A percentile compares a stretch with the other conserved stretches of the same genome.
Conservation (phyloP, 2,329 filamentous ascomycete species). For the Hortaea werneckii region DNA sequence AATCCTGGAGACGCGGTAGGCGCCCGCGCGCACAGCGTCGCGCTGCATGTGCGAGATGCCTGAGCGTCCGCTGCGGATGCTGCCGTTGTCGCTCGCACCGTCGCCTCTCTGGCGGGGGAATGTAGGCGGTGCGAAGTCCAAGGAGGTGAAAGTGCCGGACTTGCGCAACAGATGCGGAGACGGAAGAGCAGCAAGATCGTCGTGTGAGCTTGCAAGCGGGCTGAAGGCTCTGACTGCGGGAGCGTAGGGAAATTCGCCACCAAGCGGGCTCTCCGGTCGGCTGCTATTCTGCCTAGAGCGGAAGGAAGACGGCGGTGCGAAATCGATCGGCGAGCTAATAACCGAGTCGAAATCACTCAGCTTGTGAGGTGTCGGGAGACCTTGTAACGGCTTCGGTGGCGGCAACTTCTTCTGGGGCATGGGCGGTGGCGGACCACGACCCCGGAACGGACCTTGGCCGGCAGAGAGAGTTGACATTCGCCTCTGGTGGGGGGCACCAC, state of each 20-base stretch:
- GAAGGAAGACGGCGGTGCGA: constrained; percentile 61
- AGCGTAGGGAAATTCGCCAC: constrained; percentile 56
- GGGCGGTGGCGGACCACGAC: constrained; percentile 7
- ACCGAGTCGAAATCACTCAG: constrained; percentile 60
- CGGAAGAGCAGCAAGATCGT: constrained; percentile 74
- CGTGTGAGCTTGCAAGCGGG: constrained; percentile 74
- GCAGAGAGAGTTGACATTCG: constrained; percentile 35
- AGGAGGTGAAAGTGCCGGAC: constrained; percentile 64
- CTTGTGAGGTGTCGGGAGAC: constrained; percentile 76
- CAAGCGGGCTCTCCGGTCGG: constrained; percentile 49
- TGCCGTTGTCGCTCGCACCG: constrained; percentile 36
- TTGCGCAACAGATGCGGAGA: constrained; percentile 77
- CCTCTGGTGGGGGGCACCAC: constrained; percentile 24
- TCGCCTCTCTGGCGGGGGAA: constrained; percentile 44
- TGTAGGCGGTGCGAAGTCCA: constrained; percentile 72
- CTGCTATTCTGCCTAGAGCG: constrained; percentile 59
- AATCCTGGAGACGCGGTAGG: constrained; percentile 76
- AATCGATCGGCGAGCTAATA: constrained; percentile 66
- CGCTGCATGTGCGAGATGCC: constrained; percentile 64
- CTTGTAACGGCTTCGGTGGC: constrained; percentile 62
- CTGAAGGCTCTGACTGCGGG: constrained; percentile 62
- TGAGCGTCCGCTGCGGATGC: constrained; percentile 59
- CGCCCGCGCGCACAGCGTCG: constrained; percentile 66
- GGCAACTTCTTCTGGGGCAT: constrained; percentile 50
- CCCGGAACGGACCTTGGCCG: constrained; percentile 12